Conservation (phyloP, 257 asterid species). For the Nicotiana otophora region DNA sequence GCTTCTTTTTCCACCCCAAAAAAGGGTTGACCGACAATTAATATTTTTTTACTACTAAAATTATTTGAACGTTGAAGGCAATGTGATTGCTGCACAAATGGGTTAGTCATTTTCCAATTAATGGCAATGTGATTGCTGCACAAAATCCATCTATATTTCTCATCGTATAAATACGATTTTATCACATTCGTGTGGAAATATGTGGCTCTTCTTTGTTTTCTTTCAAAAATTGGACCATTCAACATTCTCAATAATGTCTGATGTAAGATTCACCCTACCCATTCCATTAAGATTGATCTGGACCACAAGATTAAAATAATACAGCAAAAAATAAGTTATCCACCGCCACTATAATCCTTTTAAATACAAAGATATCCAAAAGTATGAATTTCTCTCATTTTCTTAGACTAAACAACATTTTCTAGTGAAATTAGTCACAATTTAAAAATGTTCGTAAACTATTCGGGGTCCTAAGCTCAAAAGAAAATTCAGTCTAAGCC, state of each 20-base stretch:
- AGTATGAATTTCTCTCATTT: background rate
- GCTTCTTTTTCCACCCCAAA: too few species aligned
- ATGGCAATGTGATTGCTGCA: background rate
- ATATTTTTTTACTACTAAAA: too few species aligned
- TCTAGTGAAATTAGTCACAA: background rate
- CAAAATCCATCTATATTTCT: background rate
- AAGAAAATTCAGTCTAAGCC: too few species aligned
- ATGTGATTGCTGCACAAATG: background rate
- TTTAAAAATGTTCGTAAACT: background rate
- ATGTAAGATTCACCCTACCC: background rate
- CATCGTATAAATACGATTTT: background rate
- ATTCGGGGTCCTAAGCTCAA: background rate
- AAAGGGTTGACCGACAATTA: too few species aligned
- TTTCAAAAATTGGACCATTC: background rate
- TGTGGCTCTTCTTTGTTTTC: conserved; percentile 18
- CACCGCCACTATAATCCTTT: background rate
- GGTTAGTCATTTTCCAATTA: too few species aligned
- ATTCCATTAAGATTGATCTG: conserved; percentile 9
- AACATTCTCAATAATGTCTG: background rate
- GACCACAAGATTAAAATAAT: conserved; percentile 16
- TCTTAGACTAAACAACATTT: background rate
- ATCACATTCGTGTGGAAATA: conserved; percentile 9
- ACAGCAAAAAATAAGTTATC: background rate
- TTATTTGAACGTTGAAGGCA: too few species aligned
- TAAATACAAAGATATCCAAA: background rate